phyloP scores from a whole-genome alignment of 495 filamentous ascomycete species.

The Penicillium simplicissimum region DNA sequence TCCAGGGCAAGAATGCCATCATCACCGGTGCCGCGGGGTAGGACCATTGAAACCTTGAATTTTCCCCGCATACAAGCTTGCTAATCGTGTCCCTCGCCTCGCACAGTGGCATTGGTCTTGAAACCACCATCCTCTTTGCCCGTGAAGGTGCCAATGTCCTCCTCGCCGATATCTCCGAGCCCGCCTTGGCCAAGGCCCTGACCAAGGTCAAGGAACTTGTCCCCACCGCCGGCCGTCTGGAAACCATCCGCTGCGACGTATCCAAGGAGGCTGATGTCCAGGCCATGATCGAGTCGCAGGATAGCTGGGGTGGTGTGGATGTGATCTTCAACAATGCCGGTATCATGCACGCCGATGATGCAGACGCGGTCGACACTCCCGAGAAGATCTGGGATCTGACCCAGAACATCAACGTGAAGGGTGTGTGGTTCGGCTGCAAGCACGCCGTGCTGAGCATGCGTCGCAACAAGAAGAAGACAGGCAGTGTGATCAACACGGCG shows the following conservation, averaged over 20 bases:
- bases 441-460: conserved; percentile 83
- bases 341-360: conserved; percentile 92
- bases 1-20: conserved; percentile 88
- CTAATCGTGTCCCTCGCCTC: neutral
- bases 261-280: conserved; percentile 73
- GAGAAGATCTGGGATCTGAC: conserved; percentile 96
- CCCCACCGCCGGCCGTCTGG: conserved; percentile 56
- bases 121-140: conserved; percentile 89
- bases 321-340: conserved; percentile 99
- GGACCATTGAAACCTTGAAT: conserved; percentile 27
- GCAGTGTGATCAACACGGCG: conserved; percentile 91
- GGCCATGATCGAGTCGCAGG: conserved; percentile 67
- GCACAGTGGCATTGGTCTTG: conserved; percentile 86
- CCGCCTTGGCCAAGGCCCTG: conserved; percentile 68
- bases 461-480: conserved; percentile 73
- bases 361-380: conserved; percentile 78
- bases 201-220: conserved; percentile 71
- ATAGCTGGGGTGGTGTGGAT: conserved; percentile 89
- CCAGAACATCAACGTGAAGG: conserved; percentile 95
- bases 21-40: conserved; percentile 92
- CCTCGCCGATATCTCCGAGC: conserved; percentile 78
- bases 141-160: conserved; percentile 87
- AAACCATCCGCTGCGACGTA: conserved; percentile 63
- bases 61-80: neutral
- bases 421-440: conserved; percentile 96